These are phyloP conservation scores for Tylopilus microsporus DNA, from an alignment of 1,284 basidiomycete genomes.

Conservation along the genomic window DNA sequence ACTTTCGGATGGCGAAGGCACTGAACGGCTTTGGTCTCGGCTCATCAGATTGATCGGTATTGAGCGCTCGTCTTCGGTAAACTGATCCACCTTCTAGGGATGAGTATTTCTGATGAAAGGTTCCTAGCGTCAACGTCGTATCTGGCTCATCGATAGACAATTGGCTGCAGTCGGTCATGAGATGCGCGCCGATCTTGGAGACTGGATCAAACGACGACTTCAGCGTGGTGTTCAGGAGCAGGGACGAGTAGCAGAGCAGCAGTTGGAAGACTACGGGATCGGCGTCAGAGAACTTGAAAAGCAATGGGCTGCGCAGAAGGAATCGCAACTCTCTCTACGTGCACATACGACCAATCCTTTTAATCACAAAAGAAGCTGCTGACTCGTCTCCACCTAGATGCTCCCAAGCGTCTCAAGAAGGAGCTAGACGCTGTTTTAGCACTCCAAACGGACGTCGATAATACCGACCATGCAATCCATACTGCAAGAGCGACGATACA, in stretches of 20 bases:
- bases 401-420: slow-evolving; percentile 30
- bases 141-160: slow-evolving; percentile 31
- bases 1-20: background rate
- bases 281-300: slow-evolving; percentile 14
- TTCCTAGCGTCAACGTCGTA: slow-evolving; percentile 21
- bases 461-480: slow-evolving; percentile 23
- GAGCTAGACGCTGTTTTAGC: slow-evolving; percentile 35
- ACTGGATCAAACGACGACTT: slow-evolving; percentile 26
- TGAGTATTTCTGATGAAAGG: no score
- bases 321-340: background rate
- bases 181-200: slow-evolving; percentile 24
- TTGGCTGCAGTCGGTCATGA: slow-evolving; percentile 16
- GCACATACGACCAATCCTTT: background rate
- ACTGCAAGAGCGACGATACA: slow-evolving; percentile 8
- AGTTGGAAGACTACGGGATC: background rate
- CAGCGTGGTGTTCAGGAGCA: slow-evolving; percentile 11
- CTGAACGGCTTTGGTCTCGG: background rate
- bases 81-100: background rate
- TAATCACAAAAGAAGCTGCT: no score
- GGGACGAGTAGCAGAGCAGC: background rate
- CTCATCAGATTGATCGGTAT: slow-evolving; percentile 7
- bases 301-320: slow-evolving; percentile 26
- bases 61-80: background rate
- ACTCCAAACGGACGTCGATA: slow-evolving; percentile 34
- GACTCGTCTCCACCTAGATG: slow-evolving; percentile 24